Evolutionary conservation across 1,284 basidiomycete species (phyloP), one percentile per base, ranked within the genome.

Genomic region (Kwoniella shivajii): DNA sequence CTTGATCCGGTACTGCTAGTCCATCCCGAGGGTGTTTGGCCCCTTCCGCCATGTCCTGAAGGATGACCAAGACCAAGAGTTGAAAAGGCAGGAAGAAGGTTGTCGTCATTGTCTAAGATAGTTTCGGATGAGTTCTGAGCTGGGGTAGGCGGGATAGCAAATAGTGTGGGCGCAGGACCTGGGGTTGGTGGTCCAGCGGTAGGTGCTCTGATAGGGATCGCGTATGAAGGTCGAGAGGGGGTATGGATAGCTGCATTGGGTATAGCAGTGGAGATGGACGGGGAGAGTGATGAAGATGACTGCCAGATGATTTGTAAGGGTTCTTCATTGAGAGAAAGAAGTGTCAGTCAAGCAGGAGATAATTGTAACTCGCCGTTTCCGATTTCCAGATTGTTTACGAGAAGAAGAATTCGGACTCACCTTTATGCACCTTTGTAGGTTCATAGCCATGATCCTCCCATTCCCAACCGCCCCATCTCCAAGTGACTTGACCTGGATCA

Each of bases 401-500:
- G 9, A 13, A 26, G 44, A 38, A 41, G 29, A 42, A 22, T 48
- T 62, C 16, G 5, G 5, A 34, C 73, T 69, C 60, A 75, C 74
- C 71, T 53, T 60, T 65, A 36, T 61, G 48, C 4, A 66, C 46
- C 53, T 68, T 69, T 53, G 65, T 50, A 11, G 70, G 70, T 48
- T 78, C 77, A 65, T 72, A 77, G 33, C 67, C 74, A 22, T 66
- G 48, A 46, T 77, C 76, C 41, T 74, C 73, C 69, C 71, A 78
- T 16, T 72, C 69, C 76, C 76, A 77, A 3, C 68, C 71, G 1
- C 77, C 77, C 64, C 72, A 74, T 42, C 77, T 61, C 74, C 72
- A 77, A 31, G 68, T 64, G 9, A 78, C 74, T 56, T 68, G 66
- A 10, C 77, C 77, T 14, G 77, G 77, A 68, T 78, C 77, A 52